phyloP scores from a whole-genome alignment of 2,329 filamentous ascomycete genomes.

The Phialophora macrospora region DNA sequence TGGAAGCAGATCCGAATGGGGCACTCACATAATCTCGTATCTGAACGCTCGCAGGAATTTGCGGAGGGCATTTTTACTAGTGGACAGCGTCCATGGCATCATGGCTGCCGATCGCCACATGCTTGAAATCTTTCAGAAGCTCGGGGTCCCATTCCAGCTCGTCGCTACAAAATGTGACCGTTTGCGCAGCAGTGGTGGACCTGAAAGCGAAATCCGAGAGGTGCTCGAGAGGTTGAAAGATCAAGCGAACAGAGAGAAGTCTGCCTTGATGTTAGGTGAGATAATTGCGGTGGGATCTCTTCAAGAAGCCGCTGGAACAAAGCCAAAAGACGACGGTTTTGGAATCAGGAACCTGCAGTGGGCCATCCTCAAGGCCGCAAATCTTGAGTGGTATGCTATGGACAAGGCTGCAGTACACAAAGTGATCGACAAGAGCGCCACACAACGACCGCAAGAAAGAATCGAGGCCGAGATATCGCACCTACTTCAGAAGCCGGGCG shows the following conservation, averaged over 20 bases:
- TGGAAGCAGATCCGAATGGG: conserved; percentile 66
- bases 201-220: conserved; percentile 29
- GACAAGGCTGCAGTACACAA: conserved; percentile 26
- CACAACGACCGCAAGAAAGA: not conserved
- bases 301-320: conserved; percentile 44
- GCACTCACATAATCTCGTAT: conserved; percentile 71
- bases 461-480: conserved; percentile 18
- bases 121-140: conserved; percentile 59
- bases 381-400: conserved; percentile 54
- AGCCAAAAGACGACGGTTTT: conserved; percentile 52
- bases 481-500: not conserved
- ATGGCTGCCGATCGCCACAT: conserved; percentile 65
- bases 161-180: conserved; percentile 70
- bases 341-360: conserved; percentile 68
- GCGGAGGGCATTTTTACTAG: conserved; percentile 65
- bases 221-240: conserved; percentile 21
- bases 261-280: conserved; percentile 42
- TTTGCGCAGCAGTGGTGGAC: conserved; percentile 46
- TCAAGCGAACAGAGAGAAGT: conserved; percentile 22
- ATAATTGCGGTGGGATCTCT: conserved; percentile 37
- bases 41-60: conserved; percentile 66
- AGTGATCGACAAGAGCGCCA: conserved; percentile 23
- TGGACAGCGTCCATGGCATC: conserved; percentile 67
- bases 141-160: conserved; percentile 67
- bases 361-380: conserved; percentile 67